Percentiles rank a stretch among this genome's conserved stretches.
phyloP scores from a whole-genome alignment of 306 rosid species.

The Sindora glabra region DNA sequence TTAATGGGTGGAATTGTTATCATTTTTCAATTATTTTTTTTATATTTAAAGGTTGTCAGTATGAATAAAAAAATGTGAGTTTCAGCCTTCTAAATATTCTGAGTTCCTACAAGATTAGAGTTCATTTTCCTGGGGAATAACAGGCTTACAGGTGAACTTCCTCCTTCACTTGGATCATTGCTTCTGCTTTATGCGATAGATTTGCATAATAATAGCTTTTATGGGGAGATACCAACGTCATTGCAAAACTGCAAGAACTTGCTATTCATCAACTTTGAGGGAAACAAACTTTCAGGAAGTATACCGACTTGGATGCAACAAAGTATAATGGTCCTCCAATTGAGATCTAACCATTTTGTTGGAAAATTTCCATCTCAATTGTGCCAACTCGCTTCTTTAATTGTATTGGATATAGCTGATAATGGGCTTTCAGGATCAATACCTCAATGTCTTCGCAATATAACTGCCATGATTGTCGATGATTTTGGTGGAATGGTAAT shows the following conservation, averaged over 20 bases:
- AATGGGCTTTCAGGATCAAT: background rate
- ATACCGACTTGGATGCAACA: background rate
- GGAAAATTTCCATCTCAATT: background rate
- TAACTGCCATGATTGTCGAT: background rate
- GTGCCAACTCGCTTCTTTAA: background rate
- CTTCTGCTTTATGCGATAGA: background rate
- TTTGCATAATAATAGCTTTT: background rate
- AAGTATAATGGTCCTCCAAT: background rate
- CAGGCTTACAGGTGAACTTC: background rate
- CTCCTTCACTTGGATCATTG: background rate
- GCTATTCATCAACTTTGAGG: background rate
- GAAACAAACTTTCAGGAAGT: background rate
- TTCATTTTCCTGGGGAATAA: background rate
- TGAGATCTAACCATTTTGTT: background rate
- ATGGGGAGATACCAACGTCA: background rate
- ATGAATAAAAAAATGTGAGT: no score
- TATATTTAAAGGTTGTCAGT: no score
- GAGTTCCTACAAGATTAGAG: no score
- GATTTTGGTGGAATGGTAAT: background rate
- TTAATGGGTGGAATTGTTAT: no score
- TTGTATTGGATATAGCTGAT: background rate
- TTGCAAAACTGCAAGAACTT: background rate
- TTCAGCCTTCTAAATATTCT: no score
- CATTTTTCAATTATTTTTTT: no score
- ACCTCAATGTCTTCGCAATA: background rate